These are phyloP conservation scores for Barnettozyma pratensis DNA, from an alignment of 805 yeast species.

Conservation along the genomic window DNA sequence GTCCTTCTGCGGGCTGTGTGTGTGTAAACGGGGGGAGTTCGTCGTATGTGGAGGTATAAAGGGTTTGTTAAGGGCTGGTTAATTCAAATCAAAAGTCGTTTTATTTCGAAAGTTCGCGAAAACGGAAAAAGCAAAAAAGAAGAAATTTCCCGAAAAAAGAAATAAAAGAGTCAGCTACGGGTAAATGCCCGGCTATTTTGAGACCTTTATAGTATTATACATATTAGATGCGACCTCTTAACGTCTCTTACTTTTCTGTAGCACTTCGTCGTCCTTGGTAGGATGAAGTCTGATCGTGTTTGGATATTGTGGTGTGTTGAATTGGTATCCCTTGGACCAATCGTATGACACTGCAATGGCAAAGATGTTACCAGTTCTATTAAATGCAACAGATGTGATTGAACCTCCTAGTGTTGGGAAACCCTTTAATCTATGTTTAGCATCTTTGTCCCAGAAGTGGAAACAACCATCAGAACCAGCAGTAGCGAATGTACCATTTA, in stretches of 20 bases:
- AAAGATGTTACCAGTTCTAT: constrained; percentile 73
- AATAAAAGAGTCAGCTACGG: no score
- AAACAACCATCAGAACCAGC: constrained; percentile 94
- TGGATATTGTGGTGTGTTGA: constrained; percentile 70
- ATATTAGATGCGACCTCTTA: not conserved
- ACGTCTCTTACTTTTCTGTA: constrained; percentile 38
- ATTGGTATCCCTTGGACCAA: constrained; percentile 89
- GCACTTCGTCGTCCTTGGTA: constrained; percentile 79
- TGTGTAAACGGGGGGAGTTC: no score
- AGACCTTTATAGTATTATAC: not conserved
- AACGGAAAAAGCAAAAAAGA: not conserved
- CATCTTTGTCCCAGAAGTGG: constrained; percentile 94
- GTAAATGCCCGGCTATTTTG: no score
- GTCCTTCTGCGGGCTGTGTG: no score
- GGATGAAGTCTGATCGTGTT: constrained; percentile 78
- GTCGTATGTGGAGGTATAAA: not conserved
- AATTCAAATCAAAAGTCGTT: not conserved
- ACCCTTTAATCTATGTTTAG: constrained; percentile 79
- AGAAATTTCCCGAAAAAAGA: no score
- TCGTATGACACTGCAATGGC: constrained; percentile 94
- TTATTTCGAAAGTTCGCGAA: not conserved
- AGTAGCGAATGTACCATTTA: constrained; percentile 85
- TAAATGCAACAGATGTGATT: constrained; percentile 75
- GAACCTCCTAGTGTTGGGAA: constrained; percentile 65
- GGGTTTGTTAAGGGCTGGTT: not conserved